Base-by-base conservation (phyloP, 2,329 filamentous ascomycete species). In the Trichoderma hamatum region DNA sequence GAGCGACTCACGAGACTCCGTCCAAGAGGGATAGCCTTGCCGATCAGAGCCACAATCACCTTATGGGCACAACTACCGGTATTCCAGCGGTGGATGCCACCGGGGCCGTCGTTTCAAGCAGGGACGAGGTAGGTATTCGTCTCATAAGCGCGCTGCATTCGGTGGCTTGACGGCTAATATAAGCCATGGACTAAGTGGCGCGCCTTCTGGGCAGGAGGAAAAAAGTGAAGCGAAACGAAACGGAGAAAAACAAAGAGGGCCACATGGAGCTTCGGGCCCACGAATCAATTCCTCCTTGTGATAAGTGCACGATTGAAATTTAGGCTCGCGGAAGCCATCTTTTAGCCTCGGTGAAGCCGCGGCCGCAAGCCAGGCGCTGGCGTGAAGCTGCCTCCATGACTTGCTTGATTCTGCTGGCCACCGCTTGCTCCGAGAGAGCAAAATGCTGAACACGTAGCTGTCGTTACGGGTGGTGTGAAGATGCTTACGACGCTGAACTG, bases 11-110 rank as follows among this genome's bases (percentile, higher is more conserved):
- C 46, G 39, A 62, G 51, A 46, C 34, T 9, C 10, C 51, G 51
- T 65, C 62, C 26, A 46, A 26, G 52, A 49, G 63, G 52, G 36
- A 49, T 26, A 58, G 39, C 28, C 66, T 56, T 63, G 66, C 56
- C 56, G 66, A 61, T 68, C 66, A 62, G 66, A 62, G 58, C 66
- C 66, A 63, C 66, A 68, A 68, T 68, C 66, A 55, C 58, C 39
- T 28, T 61, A 62, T 36, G 55, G 28, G 51, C 46, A 62, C 19
- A 62, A 46, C 36, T 68, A n/a, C n/a, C n/a, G n/a, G n/a, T n/a
- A 43, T 46, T 13, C 56, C 16, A 55, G 54, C 56, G 21, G 56
- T 61, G 66, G 56, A 55, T 55, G 56, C 28, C 34, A 34, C 56
- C 26, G n/a, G 36, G 52, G 39, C 54, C 30, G 30, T 66, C 39